A percentile compares a stretch with the other conserved stretches of the same genome.
These are phyloP conservation scores for Myxozyma kluyveri DNA, from an alignment of 805 yeast genomes.

Conservation along the genomic window DNA sequence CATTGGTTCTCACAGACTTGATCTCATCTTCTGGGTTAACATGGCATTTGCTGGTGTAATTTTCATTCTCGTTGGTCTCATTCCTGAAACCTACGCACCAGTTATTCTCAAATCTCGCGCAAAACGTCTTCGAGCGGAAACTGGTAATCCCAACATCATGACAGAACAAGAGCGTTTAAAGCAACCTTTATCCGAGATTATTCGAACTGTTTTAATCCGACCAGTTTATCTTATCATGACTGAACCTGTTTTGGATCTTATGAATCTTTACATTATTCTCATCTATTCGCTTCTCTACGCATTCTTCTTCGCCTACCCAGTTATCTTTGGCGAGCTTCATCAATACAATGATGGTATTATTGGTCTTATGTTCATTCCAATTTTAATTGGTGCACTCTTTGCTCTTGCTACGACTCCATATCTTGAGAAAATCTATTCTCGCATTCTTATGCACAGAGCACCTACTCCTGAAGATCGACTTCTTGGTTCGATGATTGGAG, in stretches of 20 bases:
- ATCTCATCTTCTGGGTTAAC: constrained; percentile 82
- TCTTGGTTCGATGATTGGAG: constrained; percentile 50
- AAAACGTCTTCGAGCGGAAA: constrained; percentile 63
- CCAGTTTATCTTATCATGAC: constrained; percentile 70
- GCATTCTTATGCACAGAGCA: constrained; percentile 37
- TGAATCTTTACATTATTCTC: constrained; percentile 82
- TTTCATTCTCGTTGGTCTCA: constrained; percentile 61
- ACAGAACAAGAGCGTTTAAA: constrained; percentile 89
- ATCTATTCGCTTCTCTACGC: constrained; percentile 89
- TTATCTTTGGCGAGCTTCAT: constrained; percentile 72
- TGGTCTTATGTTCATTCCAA: constrained; percentile 88
- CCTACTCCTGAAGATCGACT: constrained; percentile 59
- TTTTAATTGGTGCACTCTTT: constrained; percentile 76
- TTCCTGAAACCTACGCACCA: constrained; percentile 95
- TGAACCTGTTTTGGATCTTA: constrained; percentile 80
- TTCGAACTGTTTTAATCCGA: constrained; percentile 65
- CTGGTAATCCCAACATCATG: constrained; percentile 83
- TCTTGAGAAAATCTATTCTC: constrained; percentile 61
- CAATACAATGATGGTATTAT: constrained; percentile 72
- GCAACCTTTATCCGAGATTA: constrained; percentile 60
- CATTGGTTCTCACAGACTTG: constrained; percentile 60
- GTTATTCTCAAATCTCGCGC: constrained; percentile 75
- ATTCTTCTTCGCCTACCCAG: constrained; percentile 94
- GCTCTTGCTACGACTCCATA: constrained; percentile 75
- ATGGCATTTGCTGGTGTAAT: constrained; percentile 86